Evolutionary conservation across 208 protist species (phyloP).

Genomic region (Sergeia podlipaevii): DNA sequence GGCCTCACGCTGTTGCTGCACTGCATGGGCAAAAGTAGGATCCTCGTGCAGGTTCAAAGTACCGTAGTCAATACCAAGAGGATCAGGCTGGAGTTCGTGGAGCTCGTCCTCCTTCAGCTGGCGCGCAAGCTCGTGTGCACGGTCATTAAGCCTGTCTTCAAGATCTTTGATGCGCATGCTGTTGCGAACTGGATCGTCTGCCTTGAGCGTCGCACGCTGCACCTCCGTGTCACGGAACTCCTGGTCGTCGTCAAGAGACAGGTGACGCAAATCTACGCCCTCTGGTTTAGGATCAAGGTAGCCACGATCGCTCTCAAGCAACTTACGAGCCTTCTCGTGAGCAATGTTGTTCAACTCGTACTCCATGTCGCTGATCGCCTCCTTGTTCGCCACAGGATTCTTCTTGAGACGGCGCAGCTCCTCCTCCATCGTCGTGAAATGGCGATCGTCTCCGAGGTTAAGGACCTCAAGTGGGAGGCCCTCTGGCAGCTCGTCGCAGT

Average conservation of each 20-base stretch:
- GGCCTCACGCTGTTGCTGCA: slow-evolving; percentile 8
- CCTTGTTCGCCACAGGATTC: slow-evolving; percentile 57
- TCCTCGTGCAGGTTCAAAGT: slow-evolving; percentile 18
- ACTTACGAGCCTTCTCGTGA: slow-evolving; percentile 39
- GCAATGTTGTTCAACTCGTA: slow-evolving; percentile 59
- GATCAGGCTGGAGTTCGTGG: slow-evolving; percentile 15
- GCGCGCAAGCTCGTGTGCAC: slow-evolving; percentile 14
- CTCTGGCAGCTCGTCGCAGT: slow-evolving; percentile 34
- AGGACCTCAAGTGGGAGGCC: slow-evolving; percentile 56
- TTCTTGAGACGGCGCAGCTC: slow-evolving; percentile 50
- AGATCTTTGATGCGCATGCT: slow-evolving; percentile 6
- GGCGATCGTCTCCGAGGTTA: slow-evolving; percentile 49
- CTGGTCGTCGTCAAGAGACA: slow-evolving; percentile 16
- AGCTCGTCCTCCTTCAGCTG: slow-evolving; percentile 16
- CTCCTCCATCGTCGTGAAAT: slow-evolving; percentile 48
- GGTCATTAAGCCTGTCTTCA: slow-evolving; percentile 16
- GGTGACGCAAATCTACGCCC: slow-evolving; percentile 4
- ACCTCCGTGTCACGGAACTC: slow-evolving; percentile 17
- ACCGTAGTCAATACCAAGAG: slow-evolving; percentile 6
- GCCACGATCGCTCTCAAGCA: slow-evolving; percentile 58
- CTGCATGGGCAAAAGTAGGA: slow-evolving; percentile 2
- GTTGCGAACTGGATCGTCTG: slow-evolving; percentile 1
- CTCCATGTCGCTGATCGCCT: slow-evolving; percentile 63
- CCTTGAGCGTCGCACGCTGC: slow-evolving; percentile 13
- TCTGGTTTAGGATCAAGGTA: slow-evolving; percentile 32